Percentiles rank a stretch among this genome's conserved stretches.
Evolutionary conservation across 495 filamentous ascomycete species (phyloP).

Genomic region (Penicillium silybi): DNA sequence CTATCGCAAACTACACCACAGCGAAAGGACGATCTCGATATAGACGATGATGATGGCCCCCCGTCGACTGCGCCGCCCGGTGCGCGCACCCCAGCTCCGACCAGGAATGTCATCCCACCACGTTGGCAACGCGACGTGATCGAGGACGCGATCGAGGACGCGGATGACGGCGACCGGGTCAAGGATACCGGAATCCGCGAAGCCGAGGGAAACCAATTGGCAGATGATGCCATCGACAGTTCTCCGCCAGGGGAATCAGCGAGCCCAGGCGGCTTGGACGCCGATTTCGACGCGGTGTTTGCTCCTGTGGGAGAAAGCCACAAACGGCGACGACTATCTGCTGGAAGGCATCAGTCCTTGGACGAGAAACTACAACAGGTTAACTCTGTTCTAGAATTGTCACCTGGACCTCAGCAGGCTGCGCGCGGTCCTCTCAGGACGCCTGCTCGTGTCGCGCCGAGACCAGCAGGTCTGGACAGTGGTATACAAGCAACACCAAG

Average conservation of each 20-base stretch:
- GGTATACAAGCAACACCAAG: conserved; percentile 7
- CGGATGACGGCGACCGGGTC: conserved; percentile 18
- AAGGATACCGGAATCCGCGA: not conserved
- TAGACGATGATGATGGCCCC: conserved; percentile 21
- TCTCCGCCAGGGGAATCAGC: conserved; percentile 14
- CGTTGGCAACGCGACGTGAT: conserved; percentile 30
- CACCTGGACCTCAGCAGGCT: conserved; percentile 11
- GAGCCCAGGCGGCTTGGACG: conserved; percentile 12
- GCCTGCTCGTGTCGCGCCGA: not conserved
- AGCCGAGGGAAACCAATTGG: not conserved
- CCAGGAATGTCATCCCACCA: conserved; percentile 3
- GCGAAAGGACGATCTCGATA: conserved; percentile 13
- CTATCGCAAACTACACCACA: conserved; percentile 25
- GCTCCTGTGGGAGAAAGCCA: conserved; percentile 15
- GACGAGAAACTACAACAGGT: not conserved
- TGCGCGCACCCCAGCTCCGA: conserved; percentile 3
- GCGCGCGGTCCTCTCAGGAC: not conserved
- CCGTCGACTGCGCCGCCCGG: conserved; percentile 12
- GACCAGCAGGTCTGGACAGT: not conserved
- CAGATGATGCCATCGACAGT: conserved; percentile 18
- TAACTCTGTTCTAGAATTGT: conserved; percentile 16
- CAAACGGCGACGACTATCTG: conserved; percentile 29
- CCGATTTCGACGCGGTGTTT: conserved; percentile 33
- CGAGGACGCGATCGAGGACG: conserved; percentile 39
- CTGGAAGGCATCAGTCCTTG: not conserved